These are phyloP conservation scores for Paecilomyces fulvus DNA, from an alignment of 2,329 filamentous ascomycete genomes.

Conservation along the genomic window DNA sequence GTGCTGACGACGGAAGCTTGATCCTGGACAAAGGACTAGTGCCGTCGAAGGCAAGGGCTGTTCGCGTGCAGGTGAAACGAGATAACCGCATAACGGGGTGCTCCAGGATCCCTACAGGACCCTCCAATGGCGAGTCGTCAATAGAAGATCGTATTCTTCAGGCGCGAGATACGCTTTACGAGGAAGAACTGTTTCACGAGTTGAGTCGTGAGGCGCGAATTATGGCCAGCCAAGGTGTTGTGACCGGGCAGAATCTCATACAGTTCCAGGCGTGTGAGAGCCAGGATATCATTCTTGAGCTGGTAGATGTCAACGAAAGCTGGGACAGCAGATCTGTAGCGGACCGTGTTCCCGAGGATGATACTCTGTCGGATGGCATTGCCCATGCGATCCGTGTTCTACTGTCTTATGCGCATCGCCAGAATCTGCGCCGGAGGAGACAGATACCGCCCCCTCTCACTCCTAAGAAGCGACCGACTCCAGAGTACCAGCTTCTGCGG, in stretches of 20 bases:
- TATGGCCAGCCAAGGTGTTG: conserved; percentile 62
- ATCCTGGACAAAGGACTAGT: conserved; percentile 57
- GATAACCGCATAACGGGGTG: conserved; percentile 51
- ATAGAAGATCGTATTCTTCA: conserved; percentile 30
- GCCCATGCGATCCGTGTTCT: conserved; percentile 64
- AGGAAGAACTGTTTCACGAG: conserved; percentile 81
- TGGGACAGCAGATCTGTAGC: conserved; percentile 21
- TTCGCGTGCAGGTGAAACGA: conserved; percentile 60
- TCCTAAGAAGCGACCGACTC: conserved; percentile 40
- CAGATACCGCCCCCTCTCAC: conserved; percentile 52
- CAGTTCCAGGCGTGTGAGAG: conserved; percentile 46
- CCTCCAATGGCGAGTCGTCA: conserved; percentile 12
- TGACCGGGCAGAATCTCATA: conserved; percentile 51
- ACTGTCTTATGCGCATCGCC: conserved; percentile 68
- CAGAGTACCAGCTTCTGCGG: conserved; percentile 50
- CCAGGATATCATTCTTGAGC: conserved; percentile 57
- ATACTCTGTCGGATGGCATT: conserved; percentile 54
- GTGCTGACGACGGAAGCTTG: conserved; percentile 65
- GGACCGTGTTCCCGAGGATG: conserved; percentile 11
- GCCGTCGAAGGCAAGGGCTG: conserved; percentile 45
- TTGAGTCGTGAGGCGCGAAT: conserved; percentile 71
- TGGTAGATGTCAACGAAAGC: conserved; percentile 50
- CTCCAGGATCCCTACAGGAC: conserved; percentile 24
- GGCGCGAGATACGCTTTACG: conserved; percentile 44
- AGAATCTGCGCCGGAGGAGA: conserved; percentile 59